A percentile compares a stretch with the other conserved stretches of the same genome.
These are phyloP conservation scores for Gaertneriomyces sp. DNA, from an alignment of 192 early-diverging fungal species.

Conservation along the genomic window DNA sequence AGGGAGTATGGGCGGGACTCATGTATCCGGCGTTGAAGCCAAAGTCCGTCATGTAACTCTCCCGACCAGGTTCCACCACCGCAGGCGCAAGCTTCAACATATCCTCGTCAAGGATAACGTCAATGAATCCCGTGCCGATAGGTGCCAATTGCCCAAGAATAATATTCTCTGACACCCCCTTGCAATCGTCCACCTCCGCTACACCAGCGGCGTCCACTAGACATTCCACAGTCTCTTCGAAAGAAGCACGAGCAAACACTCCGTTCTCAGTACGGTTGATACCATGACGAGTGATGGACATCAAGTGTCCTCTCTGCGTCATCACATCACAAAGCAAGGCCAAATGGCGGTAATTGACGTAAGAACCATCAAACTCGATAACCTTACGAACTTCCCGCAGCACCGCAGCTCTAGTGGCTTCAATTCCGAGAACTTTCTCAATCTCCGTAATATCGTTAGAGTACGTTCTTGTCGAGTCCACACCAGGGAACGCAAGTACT, in stretches of 20 bases:
- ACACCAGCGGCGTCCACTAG: constrained; percentile 91
- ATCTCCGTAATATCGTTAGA: constrained; percentile 95
- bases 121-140: constrained; percentile 90
- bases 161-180: constrained; percentile 96
- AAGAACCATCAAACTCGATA: constrained; percentile 92
- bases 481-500: constrained; percentile 80
- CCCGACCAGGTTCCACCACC: constrained; percentile 6
- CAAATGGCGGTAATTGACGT: constrained; percentile 98
- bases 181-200: constrained; percentile 91
- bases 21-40: constrained; percentile 44
- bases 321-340: constrained; percentile 94
- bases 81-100: constrained; percentile 68
- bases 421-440: constrained; percentile 88
- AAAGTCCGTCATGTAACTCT: not conserved
- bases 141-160: constrained; percentile 96
- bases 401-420: constrained; percentile 88
- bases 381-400: constrained; percentile 87
- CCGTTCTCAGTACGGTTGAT: constrained; percentile 96
- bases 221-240: constrained; percentile 98
- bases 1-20: constrained; percentile 79
- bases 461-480: constrained; percentile 75
- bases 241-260: constrained; percentile 90
- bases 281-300: constrained; percentile 97
- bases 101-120: constrained; percentile 90
- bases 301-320: constrained; percentile 87